Evolutionary conservation across 345 rosid genomes (phyloP), one percentile per base, ranked within the genome.

Genomic region (Fremontodendron californicum): DNA sequence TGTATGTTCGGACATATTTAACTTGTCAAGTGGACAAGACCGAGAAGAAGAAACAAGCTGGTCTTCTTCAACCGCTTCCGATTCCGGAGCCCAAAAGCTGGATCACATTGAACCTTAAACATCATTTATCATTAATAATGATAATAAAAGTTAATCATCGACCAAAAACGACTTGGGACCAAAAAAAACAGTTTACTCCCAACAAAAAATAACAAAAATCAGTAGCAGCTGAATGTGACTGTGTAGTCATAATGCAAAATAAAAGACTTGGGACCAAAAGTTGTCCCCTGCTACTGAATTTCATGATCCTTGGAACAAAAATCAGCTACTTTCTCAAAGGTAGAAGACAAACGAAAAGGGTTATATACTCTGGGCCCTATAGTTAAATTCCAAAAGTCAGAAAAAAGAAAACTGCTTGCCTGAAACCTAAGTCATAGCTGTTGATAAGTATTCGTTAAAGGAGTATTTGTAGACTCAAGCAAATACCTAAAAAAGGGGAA

Each of bases 261-360:
- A 21, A 66, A 74, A 18, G 61, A 7, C n/a, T 33, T 29, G 79
- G 81, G 80, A 33, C 81, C 83, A 75, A 58, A n/a, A 65, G 31
- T 72, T 74, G 78, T 49, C 43, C 73, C 77, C 68, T 29, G 58
- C 35, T 42, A 39, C 83, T 67, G 81, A 84, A 77, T 61, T 77
- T 52, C 79, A 74, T 81, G 83, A 57, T 40, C 60, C 73, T 71
- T 9, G 29, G 54, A 51, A 12, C 37, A 70, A 81, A 75, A 79
- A 57, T 46, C 66, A 67, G 9, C 31, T 1, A 71, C 64, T 75
- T 78, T 79, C 61, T 61, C 52, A 68, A 81, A 84, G 77, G 68
- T 39, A 54, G 49, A 78, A 69, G 77, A 71, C 67, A 75, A 69
- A 81, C 43, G 23, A 40, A 57, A 65, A 65, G 27, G 70, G 62